A percentile compares a stretch with the other conserved stretches of the same genome.
Evolutionary conservation across 1,139 yeast genomes (phyloP).

Genomic region (Protomyces inouyei): DNA sequence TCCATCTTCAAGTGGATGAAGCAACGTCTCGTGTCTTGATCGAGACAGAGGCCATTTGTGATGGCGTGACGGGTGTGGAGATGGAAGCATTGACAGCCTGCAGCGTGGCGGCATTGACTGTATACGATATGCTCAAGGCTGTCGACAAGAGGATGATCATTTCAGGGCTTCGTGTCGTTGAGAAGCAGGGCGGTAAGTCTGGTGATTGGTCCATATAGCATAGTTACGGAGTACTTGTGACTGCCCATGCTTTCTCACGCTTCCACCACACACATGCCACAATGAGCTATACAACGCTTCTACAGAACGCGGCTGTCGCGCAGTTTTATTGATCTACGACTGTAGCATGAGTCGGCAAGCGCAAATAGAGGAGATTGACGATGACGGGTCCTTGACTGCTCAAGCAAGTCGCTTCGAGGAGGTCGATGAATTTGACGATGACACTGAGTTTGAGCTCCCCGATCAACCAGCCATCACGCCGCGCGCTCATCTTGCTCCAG

Average conservation of each 20-base stretch:
- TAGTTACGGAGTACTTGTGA: not conserved
- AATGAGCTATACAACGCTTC: too few species aligned
- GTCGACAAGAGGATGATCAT: constrained; percentile 49
- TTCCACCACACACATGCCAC: too few species aligned
- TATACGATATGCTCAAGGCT: constrained; percentile 56
- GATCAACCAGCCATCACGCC: constrained; percentile 10
- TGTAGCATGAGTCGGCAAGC: constrained; percentile 12
- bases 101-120: constrained; percentile 44
- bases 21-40: constrained; percentile 35
- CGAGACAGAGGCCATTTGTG: constrained; percentile 44
- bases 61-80: constrained; percentile 52
- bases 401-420: constrained; percentile 12
- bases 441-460: constrained; percentile 24
- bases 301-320: too few species aligned
- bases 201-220: constrained; percentile 18
- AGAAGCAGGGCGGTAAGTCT: constrained; percentile 45
- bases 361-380: constrained; percentile 25
- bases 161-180: constrained; percentile 40
- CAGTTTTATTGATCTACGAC: not conserved
- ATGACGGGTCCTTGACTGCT: constrained; percentile 10
- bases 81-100: constrained; percentile 53
- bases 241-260: not conserved
- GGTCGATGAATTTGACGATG: constrained; percentile 26
- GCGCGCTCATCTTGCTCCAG: not conserved
- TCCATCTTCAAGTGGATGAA: constrained; percentile 36